A percentile compares a stretch with the other conserved stretches of the same genome.
Conservation (phyloP, 495 filamentous ascomycete genomes). For the Aspergillus asperescens region DNA sequence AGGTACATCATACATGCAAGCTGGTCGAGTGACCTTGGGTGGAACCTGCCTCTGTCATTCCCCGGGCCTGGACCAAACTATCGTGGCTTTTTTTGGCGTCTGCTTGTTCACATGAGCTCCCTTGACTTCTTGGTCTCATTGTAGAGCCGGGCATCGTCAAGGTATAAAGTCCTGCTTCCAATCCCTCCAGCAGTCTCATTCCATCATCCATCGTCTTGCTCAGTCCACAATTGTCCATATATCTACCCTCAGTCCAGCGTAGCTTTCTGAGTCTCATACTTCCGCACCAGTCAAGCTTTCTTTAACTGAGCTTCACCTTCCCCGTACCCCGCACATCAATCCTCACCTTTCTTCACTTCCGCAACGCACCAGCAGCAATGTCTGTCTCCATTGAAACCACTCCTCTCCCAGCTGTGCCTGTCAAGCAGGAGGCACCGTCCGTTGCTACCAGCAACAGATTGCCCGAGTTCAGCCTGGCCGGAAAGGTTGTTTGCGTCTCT, state of each 20-base stretch:
- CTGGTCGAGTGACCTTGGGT: conserved; percentile 4
- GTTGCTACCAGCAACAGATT: conserved; percentile 46
- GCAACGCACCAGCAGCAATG: conserved; percentile 20
- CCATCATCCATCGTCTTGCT: conserved; percentile 6
- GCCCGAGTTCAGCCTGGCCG: conserved; percentile 73
- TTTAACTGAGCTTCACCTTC: background rate
- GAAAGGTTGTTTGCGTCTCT: conserved; percentile 72
- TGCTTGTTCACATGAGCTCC: conserved; percentile 18
- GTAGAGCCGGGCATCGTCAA: conserved; percentile 12
- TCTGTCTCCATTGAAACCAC: conserved; percentile 41
- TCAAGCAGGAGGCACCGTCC: conserved; percentile 13
- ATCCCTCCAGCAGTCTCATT: background rate
- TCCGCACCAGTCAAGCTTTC: background rate
- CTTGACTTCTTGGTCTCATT: background rate
- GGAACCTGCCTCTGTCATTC: conserved; percentile 9
- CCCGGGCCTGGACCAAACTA: conserved; percentile 16
- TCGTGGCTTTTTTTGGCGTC: conserved; percentile 11
- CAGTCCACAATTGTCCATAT: background rate
- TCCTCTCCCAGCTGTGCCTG: conserved; percentile 22
- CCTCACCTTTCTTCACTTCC: background rate
- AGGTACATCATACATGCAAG: background rate
- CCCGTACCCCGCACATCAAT: background rate
- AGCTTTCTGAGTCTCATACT: background rate
- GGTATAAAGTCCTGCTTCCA: conserved; percentile 14
- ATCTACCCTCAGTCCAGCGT: background rate